A percentile compares a stretch with the other conserved stretches of the same genome.
These are phyloP conservation scores for Zygosaccharomyces rouxii DNA, from an alignment of 805 yeast genomes.

Conservation along the genomic window DNA sequence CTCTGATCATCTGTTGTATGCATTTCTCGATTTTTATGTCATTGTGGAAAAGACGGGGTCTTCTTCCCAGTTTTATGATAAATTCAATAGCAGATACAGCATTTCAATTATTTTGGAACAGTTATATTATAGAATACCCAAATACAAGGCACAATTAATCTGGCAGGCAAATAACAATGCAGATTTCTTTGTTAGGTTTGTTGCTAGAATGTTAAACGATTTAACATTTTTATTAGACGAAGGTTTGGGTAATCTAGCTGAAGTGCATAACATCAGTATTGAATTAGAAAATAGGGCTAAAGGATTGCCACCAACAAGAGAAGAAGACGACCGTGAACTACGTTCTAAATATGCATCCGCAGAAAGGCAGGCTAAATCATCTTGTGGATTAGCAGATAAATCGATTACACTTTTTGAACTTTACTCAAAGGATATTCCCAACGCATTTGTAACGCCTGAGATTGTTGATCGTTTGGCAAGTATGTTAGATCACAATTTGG, in stretches of 20 bases:
- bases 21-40: conserved; percentile 84
- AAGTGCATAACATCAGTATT: conserved; percentile 69
- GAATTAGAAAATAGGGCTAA: conserved; percentile 51
- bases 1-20: conserved; percentile 63
- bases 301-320: conserved; percentile 35
- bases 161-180: conserved; percentile 62
- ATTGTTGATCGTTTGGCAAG: conserved; percentile 92
- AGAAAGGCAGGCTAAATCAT: conserved; percentile 74
- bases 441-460: conserved; percentile 80
- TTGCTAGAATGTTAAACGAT: conserved; percentile 93
- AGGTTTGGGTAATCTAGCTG: conserved; percentile 70
- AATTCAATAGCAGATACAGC: conserved; percentile 84
- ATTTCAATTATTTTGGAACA: conserved; percentile 79
- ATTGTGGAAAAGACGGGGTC: conserved; percentile 96
- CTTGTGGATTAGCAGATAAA: conserved; percentile 77
- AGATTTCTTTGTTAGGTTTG: conserved; percentile 84
- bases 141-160: conserved; percentile 64
- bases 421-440: conserved; percentile 82
- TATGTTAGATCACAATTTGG: conserved; percentile 89
- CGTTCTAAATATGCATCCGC: conserved; percentile 52
- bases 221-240: conserved; percentile 90
- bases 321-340: conserved; percentile 61
- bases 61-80: conserved; percentile 91
- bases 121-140: conserved; percentile 65
- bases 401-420: conserved; percentile 73